Evolutionary conservation across 352 stramenopile species (phyloP).

Genomic region (Lagenidium sp.): DNA sequence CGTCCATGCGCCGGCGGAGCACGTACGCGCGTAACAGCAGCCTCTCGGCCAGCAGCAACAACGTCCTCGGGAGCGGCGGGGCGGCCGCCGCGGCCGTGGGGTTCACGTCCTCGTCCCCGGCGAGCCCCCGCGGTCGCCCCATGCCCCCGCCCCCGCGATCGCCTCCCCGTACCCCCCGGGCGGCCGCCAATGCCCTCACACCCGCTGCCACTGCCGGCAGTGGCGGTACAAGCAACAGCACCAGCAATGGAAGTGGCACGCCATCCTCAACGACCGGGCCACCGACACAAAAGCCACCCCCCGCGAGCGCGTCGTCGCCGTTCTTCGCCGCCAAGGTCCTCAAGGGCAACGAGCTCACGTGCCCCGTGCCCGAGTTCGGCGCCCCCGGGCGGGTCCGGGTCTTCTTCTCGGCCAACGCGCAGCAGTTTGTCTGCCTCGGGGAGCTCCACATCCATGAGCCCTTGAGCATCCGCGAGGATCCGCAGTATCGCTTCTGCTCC

Average conservation of each 20-base stretch:
- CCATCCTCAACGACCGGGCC: too few relatives aligned
- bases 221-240: too few relatives aligned
- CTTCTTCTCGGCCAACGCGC: constrained; percentile 58
- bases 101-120: too few relatives aligned
- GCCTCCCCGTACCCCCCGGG: too few relatives aligned
- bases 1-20: constrained; percentile 28
- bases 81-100: constrained; percentile 1
- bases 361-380: constrained; percentile 44
- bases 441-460: constrained; percentile 44
- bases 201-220: too few relatives aligned
- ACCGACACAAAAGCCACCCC: too few relatives aligned
- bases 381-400: constrained; percentile 26
- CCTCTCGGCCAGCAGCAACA: constrained; percentile 27
- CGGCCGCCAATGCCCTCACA: not conserved
- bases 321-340: constrained; percentile 46
- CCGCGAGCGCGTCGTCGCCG: constrained; percentile 4
- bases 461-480: constrained; percentile 40
- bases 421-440: constrained; percentile 62
- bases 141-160: not conserved
- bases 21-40: constrained; percentile 51
- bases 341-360: constrained; percentile 36
- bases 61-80: constrained; percentile 16
- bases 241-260: too few relatives aligned
- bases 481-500: constrained; percentile 44
- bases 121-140: too few relatives aligned